Base-by-base conservation (phyloP, 768 basidiomycete species). In the Tylopilus rubrobrunneus region DNA sequence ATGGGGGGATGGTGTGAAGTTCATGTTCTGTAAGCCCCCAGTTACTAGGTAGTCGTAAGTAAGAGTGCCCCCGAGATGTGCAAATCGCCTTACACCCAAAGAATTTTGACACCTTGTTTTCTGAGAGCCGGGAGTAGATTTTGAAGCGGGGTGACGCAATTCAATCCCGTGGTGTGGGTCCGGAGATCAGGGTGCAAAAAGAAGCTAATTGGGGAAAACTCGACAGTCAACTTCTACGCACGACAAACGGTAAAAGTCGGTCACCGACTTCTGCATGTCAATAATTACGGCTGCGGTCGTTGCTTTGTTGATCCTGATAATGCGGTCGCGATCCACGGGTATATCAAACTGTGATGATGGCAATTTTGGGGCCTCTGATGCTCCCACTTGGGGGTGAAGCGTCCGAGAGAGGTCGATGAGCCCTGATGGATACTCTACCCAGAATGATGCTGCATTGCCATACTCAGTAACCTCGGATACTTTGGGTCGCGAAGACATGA, bases 241-340 rank as follows among this genome's bases (percentile, higher is more conserved):
- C 28, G 25, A 28, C 21, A 27, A 15, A 42, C 9, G 31, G 21
- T 19, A n/a, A 7, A 29, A 45, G 44, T 25, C n/a, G 33, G 36
- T 17, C n/a, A 57, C 75, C 55, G 61, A 85, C 85, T 86, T 87
- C 65, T 87, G 86, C 86, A 87, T 87, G 61, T 86, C 86, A 48
- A 86, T 76, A 19, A 87, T 73, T n/a, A 86, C 78, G 50, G 81
- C 67, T 10, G 84, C 85, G 17, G 76, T 79, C 45, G 72, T 67
- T 29, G 75, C 68, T 33, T 73, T 75, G 59, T 80, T 73, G 27
- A 85, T 68, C 47, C 84, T 73, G 45, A 86, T 67, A 19, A 68
- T 71, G 23, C 83, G 74, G 21, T 76, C 74, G 17, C 79, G 77
- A 53, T 82, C 74, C 5, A 82, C 83, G 4, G 73, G 66, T 34